Percentiles rank a stretch among this genome's conserved stretches.
Conservation (phyloP, 225 moss, liverwort and hornwort genomes). For the Polytrichum commune region DNA sequence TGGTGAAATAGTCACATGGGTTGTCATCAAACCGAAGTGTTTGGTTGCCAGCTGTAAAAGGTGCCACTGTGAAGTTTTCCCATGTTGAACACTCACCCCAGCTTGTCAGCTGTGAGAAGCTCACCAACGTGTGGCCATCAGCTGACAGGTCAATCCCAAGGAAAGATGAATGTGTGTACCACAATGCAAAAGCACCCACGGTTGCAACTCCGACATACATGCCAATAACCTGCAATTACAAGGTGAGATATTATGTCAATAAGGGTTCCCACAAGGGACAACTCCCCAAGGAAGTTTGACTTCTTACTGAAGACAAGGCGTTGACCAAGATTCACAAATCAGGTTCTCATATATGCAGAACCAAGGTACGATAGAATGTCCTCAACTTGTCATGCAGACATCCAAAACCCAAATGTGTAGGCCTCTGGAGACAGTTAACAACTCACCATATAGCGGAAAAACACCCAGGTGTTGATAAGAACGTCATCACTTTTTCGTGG, state of each 20-base stretch:
- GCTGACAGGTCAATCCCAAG: slow-evolving; percentile 70
- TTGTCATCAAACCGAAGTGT: slow-evolving; percentile 61
- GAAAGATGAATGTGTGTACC: slow-evolving; percentile 77
- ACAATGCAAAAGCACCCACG: slow-evolving; percentile 75
- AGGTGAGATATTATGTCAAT: no score
- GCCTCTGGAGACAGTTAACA: not conserved
- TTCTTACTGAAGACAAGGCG: no score
- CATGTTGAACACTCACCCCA: slow-evolving; percentile 78
- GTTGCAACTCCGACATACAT: slow-evolving; percentile 82
- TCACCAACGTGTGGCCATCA: slow-evolving; percentile 73
- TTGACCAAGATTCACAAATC: no score
- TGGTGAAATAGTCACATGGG: slow-evolving; percentile 83
- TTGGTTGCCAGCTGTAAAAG: slow-evolving; percentile 69
- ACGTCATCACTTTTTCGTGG: slow-evolving; percentile 81
- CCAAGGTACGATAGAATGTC: no score
- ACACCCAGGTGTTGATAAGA: slow-evolving; percentile 63
- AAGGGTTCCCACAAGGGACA: no score
- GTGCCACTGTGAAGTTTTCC: slow-evolving; percentile 72
- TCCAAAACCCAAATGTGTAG: no score
- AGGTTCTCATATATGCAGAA: no score
- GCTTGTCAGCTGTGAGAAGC: slow-evolving; percentile 57
- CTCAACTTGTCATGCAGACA: no score
- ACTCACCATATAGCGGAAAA: slow-evolving; percentile 40
- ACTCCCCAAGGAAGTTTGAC: no score
- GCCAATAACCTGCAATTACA: slow-evolving; percentile 64